A percentile compares a stretch with the other conserved stretches of the same genome.
Conservation (phyloP, 495 filamentous ascomycete genomes). For the Aspergillus sparsus region DNA sequence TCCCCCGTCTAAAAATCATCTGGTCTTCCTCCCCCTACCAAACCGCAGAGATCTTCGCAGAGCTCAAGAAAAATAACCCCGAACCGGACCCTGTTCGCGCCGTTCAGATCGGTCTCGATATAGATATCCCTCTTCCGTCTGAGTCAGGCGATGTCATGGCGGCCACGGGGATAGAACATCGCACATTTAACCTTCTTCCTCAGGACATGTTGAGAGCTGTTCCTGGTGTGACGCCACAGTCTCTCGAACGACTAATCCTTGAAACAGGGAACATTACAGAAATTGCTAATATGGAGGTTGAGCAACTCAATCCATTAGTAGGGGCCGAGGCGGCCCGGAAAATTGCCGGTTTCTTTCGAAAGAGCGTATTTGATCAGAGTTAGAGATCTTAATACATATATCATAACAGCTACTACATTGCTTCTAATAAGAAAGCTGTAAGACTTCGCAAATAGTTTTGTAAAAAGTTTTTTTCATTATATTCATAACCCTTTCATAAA, state of each 20-base stretch:
- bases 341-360: conserved; percentile 81
- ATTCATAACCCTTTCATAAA: conserved; percentile 47
- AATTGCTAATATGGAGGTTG: conserved; percentile 81
- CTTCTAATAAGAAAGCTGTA: not conserved
- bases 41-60: conserved; percentile 94
- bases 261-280: conserved; percentile 77
- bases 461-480: conserved; percentile 31
- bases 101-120: conserved; percentile 76
- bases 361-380: conserved; percentile 66
- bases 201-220: conserved; percentile 88
- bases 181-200: conserved; percentile 63
- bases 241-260: conserved; percentile 65
- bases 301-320: conserved; percentile 69
- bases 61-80: conserved; percentile 80
- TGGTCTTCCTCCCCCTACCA: conserved; percentile 95
- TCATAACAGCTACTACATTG: conserved; percentile 14
- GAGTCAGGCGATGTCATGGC: conserved; percentile 61
- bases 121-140: conserved; percentile 52
- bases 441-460: conserved; percentile 6
- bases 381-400: conserved; percentile 4
- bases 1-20: conserved; percentile 84
- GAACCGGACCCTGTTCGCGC: conserved; percentile 92
- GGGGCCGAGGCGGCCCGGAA: conserved; percentile 78
- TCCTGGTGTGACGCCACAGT: conserved; percentile 82
- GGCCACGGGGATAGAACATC: conserved; percentile 52